Evolutionary conservation across 2,329 filamentous ascomycete genomes (phyloP).

Genomic region (Exophiala alcalophila): DNA sequence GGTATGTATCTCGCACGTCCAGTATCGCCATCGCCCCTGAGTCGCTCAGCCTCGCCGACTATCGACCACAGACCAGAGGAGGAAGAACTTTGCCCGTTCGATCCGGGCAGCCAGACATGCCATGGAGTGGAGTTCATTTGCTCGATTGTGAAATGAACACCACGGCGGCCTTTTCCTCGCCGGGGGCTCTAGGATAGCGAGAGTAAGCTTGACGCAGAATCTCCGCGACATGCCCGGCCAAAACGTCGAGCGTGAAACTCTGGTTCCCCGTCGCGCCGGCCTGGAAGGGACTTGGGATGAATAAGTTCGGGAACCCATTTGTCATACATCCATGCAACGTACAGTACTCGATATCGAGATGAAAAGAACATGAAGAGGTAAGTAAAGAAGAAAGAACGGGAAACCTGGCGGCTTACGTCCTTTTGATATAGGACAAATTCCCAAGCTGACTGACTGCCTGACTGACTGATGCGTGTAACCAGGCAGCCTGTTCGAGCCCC

Average conservation of each 20-base stretch:
- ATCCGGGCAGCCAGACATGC: no score
- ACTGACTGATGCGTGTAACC: slow-evolving; percentile 36
- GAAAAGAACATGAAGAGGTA: no score
- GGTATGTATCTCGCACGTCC: no score
- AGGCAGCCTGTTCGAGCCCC: slow-evolving; percentile 30
- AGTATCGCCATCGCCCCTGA: no score
- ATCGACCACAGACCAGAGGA: no score
- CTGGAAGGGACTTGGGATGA: slow-evolving; percentile 49
- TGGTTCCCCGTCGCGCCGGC: slow-evolving; percentile 41
- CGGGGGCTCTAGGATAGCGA: no score
- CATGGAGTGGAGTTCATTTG: no score
- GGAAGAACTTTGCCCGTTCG: no score
- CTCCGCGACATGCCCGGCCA: slow-evolving; percentile 45
- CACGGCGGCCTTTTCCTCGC: slow-evolving; percentile 26
- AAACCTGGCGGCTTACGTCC: not conserved
- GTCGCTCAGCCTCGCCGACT: no score
- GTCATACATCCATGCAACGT: slow-evolving; percentile 55
- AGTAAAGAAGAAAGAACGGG: not conserved
- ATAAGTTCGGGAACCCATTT: slow-evolving; percentile 55
- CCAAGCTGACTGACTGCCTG: not conserved
- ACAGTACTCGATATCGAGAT: no score
- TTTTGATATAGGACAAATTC: not conserved
- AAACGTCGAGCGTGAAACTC: slow-evolving; percentile 37
- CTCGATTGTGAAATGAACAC: no score
- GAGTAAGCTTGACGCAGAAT: slow-evolving; percentile 41